Base-by-base conservation (phyloP, 257 asterid genomes). In the Salvia rosmarinus region DNA sequence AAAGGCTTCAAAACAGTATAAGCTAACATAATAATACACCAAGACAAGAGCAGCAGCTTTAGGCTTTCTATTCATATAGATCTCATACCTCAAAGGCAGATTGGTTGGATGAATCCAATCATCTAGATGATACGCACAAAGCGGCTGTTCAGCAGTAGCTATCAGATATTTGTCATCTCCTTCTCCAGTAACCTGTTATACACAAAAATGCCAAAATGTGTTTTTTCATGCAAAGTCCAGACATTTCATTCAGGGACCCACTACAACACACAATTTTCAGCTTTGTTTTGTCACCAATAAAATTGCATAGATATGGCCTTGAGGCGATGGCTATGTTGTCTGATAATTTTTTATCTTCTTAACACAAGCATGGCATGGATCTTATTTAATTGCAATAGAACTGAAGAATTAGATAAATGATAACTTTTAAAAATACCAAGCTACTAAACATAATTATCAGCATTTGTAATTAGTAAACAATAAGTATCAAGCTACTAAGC, bases 111-210 rank as follows among this genome's bases (percentile, higher is more conserved):
- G 97, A 77, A 93, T 87, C 98, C 97, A 90, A 60, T 93, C 96
- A 28, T 93, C 97, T 25, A 86, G 62, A 80, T 93, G 97, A 85
- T 89, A 93, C 25, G 96, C 97, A 78, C 97, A 93, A 37, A 93
- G 88, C 9, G 97, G 98, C 67, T 90, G 98, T 77, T 93, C 98
- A 44, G 97, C 91, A 1, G 98, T 93, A 43, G 99, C 99, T 80
- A 94, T 94, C 67, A 94, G 83, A 83, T 94, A 91, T 73, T 94
- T 94, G 77, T 94, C 97, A 40, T 94, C 99, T 46, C 96, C 99
- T 68, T 89, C 98, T 32, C 96, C 98, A 67, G 96, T 89, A n/a
- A 94, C 96, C 97, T 93, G 72, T 82, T 34, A 40, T 58, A 72
- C 51, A 56, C 77, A 37, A 80, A 75, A 19, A 72, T 19, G 32